Evolutionary conservation across 768 basidiomycete genomes (phyloP), one percentile per base, ranked within the genome.

Genomic region (Boletus reticulatus): DNA sequence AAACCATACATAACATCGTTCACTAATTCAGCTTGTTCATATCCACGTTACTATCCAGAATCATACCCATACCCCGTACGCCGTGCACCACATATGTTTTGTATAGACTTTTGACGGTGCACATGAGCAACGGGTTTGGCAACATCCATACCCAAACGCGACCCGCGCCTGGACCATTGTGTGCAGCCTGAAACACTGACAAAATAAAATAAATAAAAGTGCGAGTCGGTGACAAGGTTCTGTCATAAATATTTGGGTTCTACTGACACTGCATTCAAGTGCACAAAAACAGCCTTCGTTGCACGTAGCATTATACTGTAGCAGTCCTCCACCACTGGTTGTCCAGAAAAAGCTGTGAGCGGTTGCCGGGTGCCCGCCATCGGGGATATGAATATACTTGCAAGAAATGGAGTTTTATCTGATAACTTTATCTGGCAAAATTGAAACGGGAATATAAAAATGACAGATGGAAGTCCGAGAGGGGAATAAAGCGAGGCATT

Each of bases 401-500:
- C 31, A 22, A 24, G 36, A 55, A 55, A 44, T 22, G 24, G n/a
- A 27, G 31, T 59, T 51, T 50, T 49, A 34, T 53, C 52, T 48
- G 50, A 63, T 43, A 47, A 49, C 44, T 48, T 34, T 12, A 43
- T 51, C n/a, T 20, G 27, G 19, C 20, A 50, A 43, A 27, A 20
- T 37, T 27, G 36, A 43, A 49, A 45, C 22, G 34, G 19, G 34
- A 29, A 41, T 47, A 47, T 50, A 39, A 58, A 58, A 53, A 43
- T 37, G 34, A 53, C 48, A 56, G 17, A 55, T 29, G 34, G 43
- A 52, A 56, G 55, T 58, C 43, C 52, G 16, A 56, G 55, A 57
- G 31, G 37, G 46, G 24, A 41, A 62, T 42, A 57, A 42, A 41
- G 58, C 42, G 34, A 62, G 48, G 55, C 34, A 27, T 62, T 53